A percentile compares a stretch with the other conserved stretches of the same genome.
Conservation (phyloP, 768 basidiomycete species). For the Phaeotremella fagi region DNA sequence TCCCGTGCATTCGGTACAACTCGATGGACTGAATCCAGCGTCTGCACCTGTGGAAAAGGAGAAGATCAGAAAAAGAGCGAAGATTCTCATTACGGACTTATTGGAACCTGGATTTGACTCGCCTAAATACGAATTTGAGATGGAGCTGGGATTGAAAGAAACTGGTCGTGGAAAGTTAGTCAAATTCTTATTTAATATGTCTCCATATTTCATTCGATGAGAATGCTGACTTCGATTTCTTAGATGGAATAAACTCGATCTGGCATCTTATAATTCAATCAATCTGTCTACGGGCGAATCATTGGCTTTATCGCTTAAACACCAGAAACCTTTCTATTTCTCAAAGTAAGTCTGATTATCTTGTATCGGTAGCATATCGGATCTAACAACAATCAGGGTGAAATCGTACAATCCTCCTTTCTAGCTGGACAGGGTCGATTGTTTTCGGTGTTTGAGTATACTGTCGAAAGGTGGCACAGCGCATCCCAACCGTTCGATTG, state of each 20-base stretch:
- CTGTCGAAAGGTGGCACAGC: too few species aligned
- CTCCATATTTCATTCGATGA: neutral
- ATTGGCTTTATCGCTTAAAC: conserved; percentile 64
- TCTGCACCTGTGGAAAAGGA: neutral
- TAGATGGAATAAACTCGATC: conserved; percentile 61
- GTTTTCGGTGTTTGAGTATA: too few species aligned
- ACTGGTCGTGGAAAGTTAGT: conserved; percentile 82
- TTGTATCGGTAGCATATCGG: too few species aligned
- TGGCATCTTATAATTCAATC: conserved; percentile 68
- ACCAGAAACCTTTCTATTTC: conserved; percentile 90
- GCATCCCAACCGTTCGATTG: too few species aligned
- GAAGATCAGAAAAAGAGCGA: conserved; percentile 9
- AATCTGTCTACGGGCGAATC: conserved; percentile 70
- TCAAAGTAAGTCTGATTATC: conserved; percentile 73
- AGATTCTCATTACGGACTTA: conserved; percentile 34
- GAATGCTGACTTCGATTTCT: neutral
- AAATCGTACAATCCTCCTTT: conserved; percentile 22
- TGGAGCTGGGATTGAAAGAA: conserved; percentile 49
- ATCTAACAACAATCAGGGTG: too few species aligned
- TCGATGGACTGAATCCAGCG: neutral
- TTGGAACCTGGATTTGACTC: conserved; percentile 37
- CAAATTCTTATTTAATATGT: neutral
- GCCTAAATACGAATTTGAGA: conserved; percentile 48
- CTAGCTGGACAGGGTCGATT: neutral
- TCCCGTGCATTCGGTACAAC: neutral